These are phyloP conservation scores for Musa schizocarpa DNA, from an alignment of 176 grass and related monocot species.

Conservation along the genomic window DNA sequence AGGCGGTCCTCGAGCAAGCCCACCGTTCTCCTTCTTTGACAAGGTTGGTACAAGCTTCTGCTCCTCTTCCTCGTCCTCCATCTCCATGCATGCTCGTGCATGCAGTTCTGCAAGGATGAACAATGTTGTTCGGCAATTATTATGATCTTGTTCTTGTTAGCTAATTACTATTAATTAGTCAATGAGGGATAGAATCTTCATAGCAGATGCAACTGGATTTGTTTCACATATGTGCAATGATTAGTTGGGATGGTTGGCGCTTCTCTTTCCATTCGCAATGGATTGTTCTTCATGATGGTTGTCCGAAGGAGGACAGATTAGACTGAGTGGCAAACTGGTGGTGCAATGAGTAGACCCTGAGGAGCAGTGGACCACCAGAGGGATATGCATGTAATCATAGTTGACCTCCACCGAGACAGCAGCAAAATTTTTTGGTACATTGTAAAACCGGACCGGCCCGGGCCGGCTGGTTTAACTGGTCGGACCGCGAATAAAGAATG, in stretches of 20 bases:
- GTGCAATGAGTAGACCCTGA: not conserved
- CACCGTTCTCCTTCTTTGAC: not conserved
- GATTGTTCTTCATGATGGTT: slow-evolving; percentile 3
- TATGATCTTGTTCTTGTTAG: not conserved
- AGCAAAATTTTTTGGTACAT: too few species aligned
- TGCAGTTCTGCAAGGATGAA: too few species aligned
- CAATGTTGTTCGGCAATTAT: not conserved
- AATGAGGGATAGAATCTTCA: not conserved
- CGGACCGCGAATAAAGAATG: too few species aligned
- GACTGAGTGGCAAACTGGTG: not conserved
- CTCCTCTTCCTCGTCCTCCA: not conserved
- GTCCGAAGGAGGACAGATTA: not conserved
- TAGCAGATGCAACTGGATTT: not conserved
- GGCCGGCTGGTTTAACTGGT: too few species aligned
- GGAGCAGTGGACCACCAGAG: not conserved
- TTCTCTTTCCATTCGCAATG: not conserved
- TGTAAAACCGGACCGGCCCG: too few species aligned
- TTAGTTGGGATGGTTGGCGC: not conserved
- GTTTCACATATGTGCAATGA: not conserved
- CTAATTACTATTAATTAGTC: not conserved
- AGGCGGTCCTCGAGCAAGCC: slow-evolving; percentile 69
- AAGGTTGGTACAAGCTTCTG: slow-evolving; percentile 2
- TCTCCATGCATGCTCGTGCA: too few species aligned
- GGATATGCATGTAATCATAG: slow-evolving; percentile 5
- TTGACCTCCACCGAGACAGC: not conserved